Conservation (phyloP, 2,329 filamentous ascomycete species). For the Phaeophleospora eucalypticola region DNA sequence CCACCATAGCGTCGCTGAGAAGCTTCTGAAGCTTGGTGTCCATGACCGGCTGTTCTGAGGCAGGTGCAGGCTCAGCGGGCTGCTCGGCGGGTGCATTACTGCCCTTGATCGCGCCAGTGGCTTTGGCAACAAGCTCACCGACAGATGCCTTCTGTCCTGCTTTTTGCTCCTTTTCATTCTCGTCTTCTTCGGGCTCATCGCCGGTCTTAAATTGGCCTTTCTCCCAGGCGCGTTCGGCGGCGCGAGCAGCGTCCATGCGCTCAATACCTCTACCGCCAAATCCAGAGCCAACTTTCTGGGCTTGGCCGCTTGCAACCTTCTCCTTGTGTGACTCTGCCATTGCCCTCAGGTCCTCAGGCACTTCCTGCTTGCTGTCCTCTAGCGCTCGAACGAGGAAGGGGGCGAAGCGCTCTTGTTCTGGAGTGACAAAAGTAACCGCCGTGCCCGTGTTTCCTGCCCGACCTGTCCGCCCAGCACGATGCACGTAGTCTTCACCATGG, state of each 20-base stretch:
- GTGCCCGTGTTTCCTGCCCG: slow-evolving; percentile 92
- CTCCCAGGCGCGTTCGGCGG: slow-evolving; percentile 79
- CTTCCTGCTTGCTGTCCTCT: slow-evolving; percentile 81
- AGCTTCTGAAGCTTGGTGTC: slow-evolving; percentile 36
- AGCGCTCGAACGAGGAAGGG: slow-evolving; percentile 84
- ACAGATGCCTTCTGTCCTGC: slow-evolving; percentile 40
- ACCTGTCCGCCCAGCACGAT: slow-evolving; percentile 87
- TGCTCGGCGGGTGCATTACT: slow-evolving; percentile 20
- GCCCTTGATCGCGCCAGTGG: slow-evolving; percentile 51
- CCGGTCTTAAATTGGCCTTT: slow-evolving; percentile 87
- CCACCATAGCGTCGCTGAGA: slow-evolving; percentile 66
- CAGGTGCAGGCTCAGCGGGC: slow-evolving; percentile 4
- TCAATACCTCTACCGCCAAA: slow-evolving; percentile 96
- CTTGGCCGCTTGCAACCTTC: slow-evolving; percentile 88
- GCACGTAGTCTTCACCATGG: slow-evolving; percentile 94
- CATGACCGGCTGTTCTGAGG: slow-evolving; percentile 11
- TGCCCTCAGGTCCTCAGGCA: slow-evolving; percentile 65
- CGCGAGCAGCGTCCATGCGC: slow-evolving; percentile 83
- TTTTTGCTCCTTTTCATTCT: slow-evolving; percentile 60
- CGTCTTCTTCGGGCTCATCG: slow-evolving; percentile 75
- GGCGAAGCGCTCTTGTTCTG: slow-evolving; percentile 86
- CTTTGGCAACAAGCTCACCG: slow-evolving; percentile 54
- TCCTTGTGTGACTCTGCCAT: slow-evolving; percentile 68
- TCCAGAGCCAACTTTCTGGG: slow-evolving; percentile 75
- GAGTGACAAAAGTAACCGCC: slow-evolving; percentile 88